Conservation (phyloP, 139 green algal genomes). For the Closterium sp. region DNA sequence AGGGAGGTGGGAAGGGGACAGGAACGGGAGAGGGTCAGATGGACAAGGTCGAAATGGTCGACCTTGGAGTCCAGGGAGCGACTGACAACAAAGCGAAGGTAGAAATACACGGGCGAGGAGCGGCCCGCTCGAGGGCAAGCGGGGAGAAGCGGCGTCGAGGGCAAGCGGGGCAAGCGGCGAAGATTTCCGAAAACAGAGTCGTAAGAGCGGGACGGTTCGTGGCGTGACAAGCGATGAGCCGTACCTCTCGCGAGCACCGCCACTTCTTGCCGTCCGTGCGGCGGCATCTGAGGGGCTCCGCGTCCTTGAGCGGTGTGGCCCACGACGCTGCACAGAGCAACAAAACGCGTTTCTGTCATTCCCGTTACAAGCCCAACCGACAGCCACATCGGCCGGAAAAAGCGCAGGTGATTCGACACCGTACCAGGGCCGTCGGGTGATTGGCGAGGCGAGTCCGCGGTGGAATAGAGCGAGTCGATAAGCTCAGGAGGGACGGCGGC, state of each 20-base stretch:
- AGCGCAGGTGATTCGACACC: background rate
- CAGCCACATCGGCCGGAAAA: background rate
- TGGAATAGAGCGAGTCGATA: background rate
- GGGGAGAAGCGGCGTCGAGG: background rate
- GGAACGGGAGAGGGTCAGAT: too few species aligned
- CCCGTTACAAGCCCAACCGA: background rate
- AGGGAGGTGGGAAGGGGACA: background rate
- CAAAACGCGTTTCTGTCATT: background rate
- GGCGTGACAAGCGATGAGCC: background rate
- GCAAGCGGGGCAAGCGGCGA: background rate
- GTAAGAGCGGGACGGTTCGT: background rate
- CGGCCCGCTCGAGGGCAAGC: too few species aligned
- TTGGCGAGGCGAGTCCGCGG: background rate
- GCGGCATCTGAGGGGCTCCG: slow-evolving; percentile 22
- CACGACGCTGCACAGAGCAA: background rate
- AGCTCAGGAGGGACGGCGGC: slow-evolving; percentile 8
- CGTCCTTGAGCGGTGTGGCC: background rate
- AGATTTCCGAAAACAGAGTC: background rate
- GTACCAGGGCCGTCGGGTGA: background rate
- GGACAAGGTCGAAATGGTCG: background rate
- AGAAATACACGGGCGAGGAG: too few species aligned
- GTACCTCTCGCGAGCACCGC: slow-evolving; percentile 31
- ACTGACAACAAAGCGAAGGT: too few species aligned
- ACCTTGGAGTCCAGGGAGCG: background rate
- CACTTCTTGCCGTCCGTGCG: slow-evolving; percentile 47